A percentile compares a stretch with the other conserved stretches of the same genome.
Conservation (phyloP, 2,329 filamentous ascomycete genomes). For the Triangularia verruculosa region DNA sequence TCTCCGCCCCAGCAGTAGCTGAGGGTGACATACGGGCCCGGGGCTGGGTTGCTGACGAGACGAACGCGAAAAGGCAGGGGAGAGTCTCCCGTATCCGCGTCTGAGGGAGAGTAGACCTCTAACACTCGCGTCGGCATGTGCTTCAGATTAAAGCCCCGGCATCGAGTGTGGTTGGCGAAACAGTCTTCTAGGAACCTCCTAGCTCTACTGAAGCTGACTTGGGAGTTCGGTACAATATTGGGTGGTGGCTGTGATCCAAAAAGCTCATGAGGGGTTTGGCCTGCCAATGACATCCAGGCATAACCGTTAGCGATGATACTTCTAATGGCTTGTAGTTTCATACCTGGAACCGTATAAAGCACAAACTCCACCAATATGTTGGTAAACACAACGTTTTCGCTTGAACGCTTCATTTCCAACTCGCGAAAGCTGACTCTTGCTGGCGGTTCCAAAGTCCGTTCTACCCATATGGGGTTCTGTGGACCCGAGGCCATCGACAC, state of each 20-base stretch:
- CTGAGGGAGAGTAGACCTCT: not conserved
- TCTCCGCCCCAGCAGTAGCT: conserved; percentile 18
- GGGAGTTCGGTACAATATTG: conserved; percentile 1
- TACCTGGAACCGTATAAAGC: not conserved
- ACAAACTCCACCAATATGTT: not conserved
- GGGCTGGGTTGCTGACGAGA: not conserved
- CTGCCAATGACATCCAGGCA: too few relatives aligned
- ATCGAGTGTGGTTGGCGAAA: not conserved
- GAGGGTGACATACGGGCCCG: not conserved
- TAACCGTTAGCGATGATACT: too few relatives aligned
- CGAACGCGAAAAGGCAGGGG: not conserved
- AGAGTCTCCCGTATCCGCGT: too few relatives aligned
- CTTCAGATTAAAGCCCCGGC: not conserved
- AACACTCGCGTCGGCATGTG: conserved; percentile 3
- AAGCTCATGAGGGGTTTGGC: not conserved
- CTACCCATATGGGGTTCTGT: not conserved
- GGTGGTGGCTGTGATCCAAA: not conserved
- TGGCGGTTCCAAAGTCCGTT: not conserved
- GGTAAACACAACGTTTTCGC: not conserved
- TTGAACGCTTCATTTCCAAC: not conserved
- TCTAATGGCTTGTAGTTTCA: too few relatives aligned
- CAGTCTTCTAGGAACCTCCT: conserved; percentile 3
- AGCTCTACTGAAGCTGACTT: not conserved
- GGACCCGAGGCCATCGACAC: not conserved
- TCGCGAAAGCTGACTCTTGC: not conserved